Evolutionary conservation across 129 eudicot genomes (phyloP).

Genomic region (Solidago caesia): DNA sequence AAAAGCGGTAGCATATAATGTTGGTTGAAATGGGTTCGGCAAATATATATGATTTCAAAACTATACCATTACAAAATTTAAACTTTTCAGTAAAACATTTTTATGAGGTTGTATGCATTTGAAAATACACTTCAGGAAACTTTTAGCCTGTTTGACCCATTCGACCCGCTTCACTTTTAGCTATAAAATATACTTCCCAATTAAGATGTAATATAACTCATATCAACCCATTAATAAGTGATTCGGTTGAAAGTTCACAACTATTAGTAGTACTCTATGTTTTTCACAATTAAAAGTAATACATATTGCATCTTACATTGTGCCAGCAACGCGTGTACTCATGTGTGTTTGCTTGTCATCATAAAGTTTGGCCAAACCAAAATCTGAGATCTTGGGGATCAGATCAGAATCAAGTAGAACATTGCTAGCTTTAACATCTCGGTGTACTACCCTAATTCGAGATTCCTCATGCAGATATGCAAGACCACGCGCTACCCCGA

Average conservation of each 20-base stretch:
- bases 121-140: not conserved
- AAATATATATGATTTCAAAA: not conserved
- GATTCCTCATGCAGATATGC: constrained; percentile 87
- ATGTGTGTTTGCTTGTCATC: constrained; percentile 87
- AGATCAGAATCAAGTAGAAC: constrained; percentile 73
- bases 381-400: constrained; percentile 83
- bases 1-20: no score
- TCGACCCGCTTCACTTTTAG: not conserved
- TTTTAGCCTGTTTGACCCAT: not conserved
- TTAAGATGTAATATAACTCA: not conserved
- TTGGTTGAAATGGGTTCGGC: no score
- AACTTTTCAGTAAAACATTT: no score
- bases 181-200: not conserved
- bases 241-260: not conserved
- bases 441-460: constrained; percentile 62
- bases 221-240: not conserved
- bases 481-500: constrained; percentile 80
- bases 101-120: not conserved
- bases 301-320: constrained; percentile 47
- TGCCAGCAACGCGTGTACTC: constrained; percentile 93
- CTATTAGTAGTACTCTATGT: not conserved
- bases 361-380: constrained; percentile 83
- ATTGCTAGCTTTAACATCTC: constrained; percentile 93
- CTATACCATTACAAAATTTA: not conserved
- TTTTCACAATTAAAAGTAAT: not conserved